phyloP scores from a whole-genome alignment of 1,139 yeast genomes.

The Hyphopichia fennica region DNA sequence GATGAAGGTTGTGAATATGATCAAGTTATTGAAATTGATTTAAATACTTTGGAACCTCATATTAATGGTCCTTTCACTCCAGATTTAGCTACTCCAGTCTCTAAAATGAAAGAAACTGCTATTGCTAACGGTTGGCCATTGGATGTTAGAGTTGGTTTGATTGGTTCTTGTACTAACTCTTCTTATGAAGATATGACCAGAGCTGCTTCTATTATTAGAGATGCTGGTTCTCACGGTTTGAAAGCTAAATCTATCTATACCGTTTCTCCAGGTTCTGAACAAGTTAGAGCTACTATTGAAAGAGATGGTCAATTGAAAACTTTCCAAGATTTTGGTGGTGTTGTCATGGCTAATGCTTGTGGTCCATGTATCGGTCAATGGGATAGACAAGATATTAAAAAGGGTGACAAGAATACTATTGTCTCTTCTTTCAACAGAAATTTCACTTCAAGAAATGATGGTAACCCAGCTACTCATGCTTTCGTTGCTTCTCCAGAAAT shows the following conservation, averaged over 20 bases:
- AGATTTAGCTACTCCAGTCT: slow-evolving; percentile 96
- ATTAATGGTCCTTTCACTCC: slow-evolving; percentile 99
- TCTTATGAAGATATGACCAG: slow-evolving; percentile 99
- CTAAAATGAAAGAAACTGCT: slow-evolving; percentile 89
- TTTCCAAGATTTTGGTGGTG: slow-evolving; percentile 91
- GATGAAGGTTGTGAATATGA: slow-evolving; percentile 96
- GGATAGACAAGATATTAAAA: slow-evolving; percentile 96
- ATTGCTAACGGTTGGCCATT: slow-evolving; percentile 89
- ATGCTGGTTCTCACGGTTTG: slow-evolving; percentile 89
- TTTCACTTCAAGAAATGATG: slow-evolving; percentile 98
- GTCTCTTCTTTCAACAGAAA: slow-evolving; percentile 99
- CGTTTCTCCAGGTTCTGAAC: slow-evolving; percentile 99
- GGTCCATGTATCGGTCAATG: slow-evolving; percentile 99
- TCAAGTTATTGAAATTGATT: slow-evolving; percentile 91
- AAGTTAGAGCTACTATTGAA: slow-evolving; percentile 96
- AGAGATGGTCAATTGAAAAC: slow-evolving; percentile 94
- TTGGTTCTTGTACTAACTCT: slow-evolving; percentile 99
- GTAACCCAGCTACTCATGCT: slow-evolving; percentile 98
- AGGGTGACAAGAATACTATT: slow-evolving; percentile 98
- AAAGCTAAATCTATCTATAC: slow-evolving; percentile 88
- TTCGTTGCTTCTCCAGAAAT: slow-evolving; percentile 98
- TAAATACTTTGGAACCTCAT: slow-evolving; percentile 94
- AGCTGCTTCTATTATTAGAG: slow-evolving; percentile 89
- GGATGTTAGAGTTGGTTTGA: slow-evolving; percentile 92
- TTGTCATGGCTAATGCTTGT: slow-evolving; percentile 97